Percentiles rank a stretch among this genome's conserved stretches.
Evolutionary conservation across 1,139 yeast species (phyloP).

Genomic region (Candida sp.): DNA sequence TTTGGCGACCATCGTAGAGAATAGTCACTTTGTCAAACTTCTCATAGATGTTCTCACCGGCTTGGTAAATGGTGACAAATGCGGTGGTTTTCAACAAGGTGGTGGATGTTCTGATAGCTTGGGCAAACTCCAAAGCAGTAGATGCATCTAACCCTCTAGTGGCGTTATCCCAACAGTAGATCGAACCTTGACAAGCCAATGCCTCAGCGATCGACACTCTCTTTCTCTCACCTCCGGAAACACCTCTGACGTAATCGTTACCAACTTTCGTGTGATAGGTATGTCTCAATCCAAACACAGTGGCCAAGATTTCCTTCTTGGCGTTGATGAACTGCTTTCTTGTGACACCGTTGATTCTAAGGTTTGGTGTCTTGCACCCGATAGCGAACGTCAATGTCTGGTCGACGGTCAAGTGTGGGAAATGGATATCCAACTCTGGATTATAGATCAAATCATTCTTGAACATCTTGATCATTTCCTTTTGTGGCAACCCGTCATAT

Average conservation of each 20-base stretch:
- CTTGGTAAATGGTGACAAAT: slow-evolving; percentile 66
- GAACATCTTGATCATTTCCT: slow-evolving; percentile 51
- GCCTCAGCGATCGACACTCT: slow-evolving; percentile 81
- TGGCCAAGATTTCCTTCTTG: slow-evolving; percentile 53
- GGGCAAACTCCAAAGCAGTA: slow-evolving; percentile 69
- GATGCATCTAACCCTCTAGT: slow-evolving; percentile 81
- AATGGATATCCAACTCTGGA: slow-evolving; percentile 66
- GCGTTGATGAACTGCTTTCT: slow-evolving; percentile 52
- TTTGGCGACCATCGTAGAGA: slow-evolving; percentile 60
- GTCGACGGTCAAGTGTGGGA: slow-evolving; percentile 66
- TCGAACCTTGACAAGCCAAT: slow-evolving; percentile 56
- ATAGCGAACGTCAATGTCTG: slow-evolving; percentile 66
- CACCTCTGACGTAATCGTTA: slow-evolving; percentile 67
- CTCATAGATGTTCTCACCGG: slow-evolving; percentile 67
- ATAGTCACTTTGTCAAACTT: slow-evolving; percentile 69
- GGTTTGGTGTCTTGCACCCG: slow-evolving; percentile 62
- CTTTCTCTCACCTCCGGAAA: slow-evolving; percentile 86
- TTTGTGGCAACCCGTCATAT: slow-evolving; percentile 55
- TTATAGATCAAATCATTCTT: slow-evolving; percentile 60
- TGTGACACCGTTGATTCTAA: slow-evolving; percentile 51
- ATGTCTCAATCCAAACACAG: slow-evolving; percentile 56
- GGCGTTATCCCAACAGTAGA: slow-evolving; percentile 79
- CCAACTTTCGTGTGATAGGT: slow-evolving; percentile 29
- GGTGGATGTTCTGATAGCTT: slow-evolving; percentile 65
- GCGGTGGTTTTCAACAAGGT: slow-evolving; percentile 59